Evolutionary conservation across 352 stramenopile species (phyloP).

Genomic region (Globisporangium nunn): DNA sequence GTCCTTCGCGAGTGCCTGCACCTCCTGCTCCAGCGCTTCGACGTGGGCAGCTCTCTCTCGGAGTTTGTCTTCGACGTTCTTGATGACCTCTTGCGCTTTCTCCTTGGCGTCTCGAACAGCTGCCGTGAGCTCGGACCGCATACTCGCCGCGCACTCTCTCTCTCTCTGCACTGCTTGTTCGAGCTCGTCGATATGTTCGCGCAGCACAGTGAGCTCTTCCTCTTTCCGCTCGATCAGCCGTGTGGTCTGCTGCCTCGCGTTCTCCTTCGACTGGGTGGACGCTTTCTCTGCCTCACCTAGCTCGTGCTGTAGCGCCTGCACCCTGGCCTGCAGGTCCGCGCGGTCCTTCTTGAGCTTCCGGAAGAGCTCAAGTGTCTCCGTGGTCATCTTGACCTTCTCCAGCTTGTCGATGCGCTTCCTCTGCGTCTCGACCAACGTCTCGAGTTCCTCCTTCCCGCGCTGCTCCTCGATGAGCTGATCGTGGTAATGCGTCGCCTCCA

Average conservation of each 20-base stretch:
- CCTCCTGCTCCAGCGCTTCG: conserved; percentile 25
- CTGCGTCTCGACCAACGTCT: conserved; percentile 42
- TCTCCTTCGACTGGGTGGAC: background rate
- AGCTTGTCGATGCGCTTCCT: conserved; percentile 66
- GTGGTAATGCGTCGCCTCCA: conserved; percentile 47
- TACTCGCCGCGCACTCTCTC: conserved; percentile 5
- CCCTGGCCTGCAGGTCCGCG: conserved; percentile 35
- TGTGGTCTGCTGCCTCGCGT: conserved; percentile 15
- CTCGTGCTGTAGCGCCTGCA: conserved; percentile 16
- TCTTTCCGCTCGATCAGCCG: conserved; percentile 21
- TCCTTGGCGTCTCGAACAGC: conserved; percentile 29
- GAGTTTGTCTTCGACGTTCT: conserved; percentile 37
- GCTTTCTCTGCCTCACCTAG: no score
- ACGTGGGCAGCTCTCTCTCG: conserved; percentile 41
- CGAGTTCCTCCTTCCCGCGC: conserved; percentile 32
- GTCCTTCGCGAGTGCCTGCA: conserved; percentile 22
- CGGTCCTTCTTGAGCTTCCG: conserved; percentile 58
- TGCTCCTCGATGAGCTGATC: conserved; percentile 36
- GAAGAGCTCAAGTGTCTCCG: conserved; percentile 59
- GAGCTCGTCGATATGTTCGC: conserved; percentile 37
- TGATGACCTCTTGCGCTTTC: conserved; percentile 46
- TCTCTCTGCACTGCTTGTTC: conserved; percentile 1
- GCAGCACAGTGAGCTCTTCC: conserved; percentile 31
- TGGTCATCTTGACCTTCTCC: conserved; percentile 83
- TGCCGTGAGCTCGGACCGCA: background rate